Percentiles rank a stretch among this genome's conserved stretches.
Conservation (phyloP, 1,284 basidiomycete species). For the Macrocystidia cucumis region DNA sequence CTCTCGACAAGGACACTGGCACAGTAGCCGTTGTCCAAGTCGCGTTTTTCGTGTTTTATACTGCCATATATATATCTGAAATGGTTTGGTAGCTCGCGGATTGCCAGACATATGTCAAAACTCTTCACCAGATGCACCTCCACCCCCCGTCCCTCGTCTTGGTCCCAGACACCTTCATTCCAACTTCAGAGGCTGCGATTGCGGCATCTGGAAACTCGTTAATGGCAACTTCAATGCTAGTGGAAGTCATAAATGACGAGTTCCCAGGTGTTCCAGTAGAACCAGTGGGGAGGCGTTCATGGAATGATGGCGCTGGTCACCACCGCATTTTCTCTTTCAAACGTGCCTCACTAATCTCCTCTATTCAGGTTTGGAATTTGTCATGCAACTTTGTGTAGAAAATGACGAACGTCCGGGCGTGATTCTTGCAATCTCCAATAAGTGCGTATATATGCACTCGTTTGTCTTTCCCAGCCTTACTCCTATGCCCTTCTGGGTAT, state of each 20-base stretch:
- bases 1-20: constrained; percentile 76
- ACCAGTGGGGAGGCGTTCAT: constrained; percentile 68
- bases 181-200: constrained; percentile 37
- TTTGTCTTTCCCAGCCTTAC: neutral
- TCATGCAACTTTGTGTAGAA: constrained; percentile 70
- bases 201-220: constrained; percentile 34
- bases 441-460: constrained; percentile 41
- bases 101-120: constrained; percentile 81
- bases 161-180: constrained; percentile 73
- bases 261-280: constrained; percentile 63
- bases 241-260: constrained; percentile 69
- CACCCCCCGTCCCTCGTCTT: constrained; percentile 68
- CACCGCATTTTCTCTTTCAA: constrained; percentile 1
- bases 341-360: too few relatives aligned
- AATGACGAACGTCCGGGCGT: constrained; percentile 71
- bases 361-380: constrained; percentile 62
- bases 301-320: constrained; percentile 73
- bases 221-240: constrained; percentile 48
- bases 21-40: constrained; percentile 69
- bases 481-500: constrained; percentile 44
- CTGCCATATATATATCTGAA: constrained; percentile 8
- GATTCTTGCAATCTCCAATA: constrained; percentile 67
- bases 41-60: constrained; percentile 7
- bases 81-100: constrained; percentile 58
- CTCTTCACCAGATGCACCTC: constrained; percentile 78